Base-by-base conservation (phyloP, 2,329 filamentous ascomycete genomes). In the Tolypocladium tundrense region DNA sequence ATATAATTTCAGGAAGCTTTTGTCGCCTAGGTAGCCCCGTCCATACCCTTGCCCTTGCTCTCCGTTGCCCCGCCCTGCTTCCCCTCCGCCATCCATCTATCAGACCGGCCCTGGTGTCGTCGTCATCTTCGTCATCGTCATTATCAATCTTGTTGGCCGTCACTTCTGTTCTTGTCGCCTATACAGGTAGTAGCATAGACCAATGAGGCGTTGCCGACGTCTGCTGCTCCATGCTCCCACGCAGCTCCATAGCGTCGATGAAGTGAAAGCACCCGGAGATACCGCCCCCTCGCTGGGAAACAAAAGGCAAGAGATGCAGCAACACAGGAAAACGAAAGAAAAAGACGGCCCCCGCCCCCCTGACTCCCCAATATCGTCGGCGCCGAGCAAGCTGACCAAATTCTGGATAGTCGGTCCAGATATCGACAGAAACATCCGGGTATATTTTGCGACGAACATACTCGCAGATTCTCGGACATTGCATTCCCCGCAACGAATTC, bases 371-470 rank as follows among this genome's bases (percentile, higher is more conserved):
- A 52, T 31, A 57, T 31, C 33, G 33, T 55, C 51, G 43, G 40
- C 19, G 40, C 50, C 53, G 37, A 40, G 24, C 37, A 53, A 39
- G 55, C 55, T 33, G 56, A 37, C 35, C 43, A 48, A 59, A 55
- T 40, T 39, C 58, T 55, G 57, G 50, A 55, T 52, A 53, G 43
- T 55, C 56, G 45, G 58, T 60, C 59, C 58, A 59, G 57, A 58
- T 59, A 59, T 61, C 59, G 58, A 63, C 58, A 60, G 60, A 61
- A 61, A 56, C 58, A 62, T 61, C 58, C 58, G 62, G 61, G 59
- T 62, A 62, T 63, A 60, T 57, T 59, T 59, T 58, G 57, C 41
- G 54, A 48, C 54, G 45, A 42, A 55, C 50, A 57, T 56, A 53
- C 56, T 62, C 53, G 56, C 55, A 58, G 56, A 58, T 59, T 58